Conservation (phyloP, 441 rosid species). For the Sinapis alba region DNA sequence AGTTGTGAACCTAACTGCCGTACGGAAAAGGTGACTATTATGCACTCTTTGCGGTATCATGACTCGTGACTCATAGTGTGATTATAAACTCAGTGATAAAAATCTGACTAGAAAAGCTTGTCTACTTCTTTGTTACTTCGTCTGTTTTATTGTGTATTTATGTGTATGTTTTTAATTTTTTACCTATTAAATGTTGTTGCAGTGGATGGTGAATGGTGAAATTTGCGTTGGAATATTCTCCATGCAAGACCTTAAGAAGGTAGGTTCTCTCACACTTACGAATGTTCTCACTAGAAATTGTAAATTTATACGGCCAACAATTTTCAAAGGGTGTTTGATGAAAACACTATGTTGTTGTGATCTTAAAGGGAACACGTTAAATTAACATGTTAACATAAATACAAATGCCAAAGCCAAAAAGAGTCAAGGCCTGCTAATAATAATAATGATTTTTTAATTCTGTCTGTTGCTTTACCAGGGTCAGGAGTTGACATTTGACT, state of each 20-base stretch:
- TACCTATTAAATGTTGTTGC: slow-evolving; percentile 42
- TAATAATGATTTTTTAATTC: slow-evolving; percentile 24
- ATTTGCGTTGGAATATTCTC: slow-evolving; percentile 98
- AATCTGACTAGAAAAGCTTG: slow-evolving; percentile 5
- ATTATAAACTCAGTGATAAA: slow-evolving; percentile 2
- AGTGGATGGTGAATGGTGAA: slow-evolving; percentile 99
- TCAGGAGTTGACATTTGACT: slow-evolving; percentile 96
- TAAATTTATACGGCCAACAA: neutral
- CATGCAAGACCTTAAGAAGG: slow-evolving; percentile 85
- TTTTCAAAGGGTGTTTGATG: neutral
- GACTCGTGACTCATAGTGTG: neutral
- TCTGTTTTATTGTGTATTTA: slow-evolving; percentile 20
- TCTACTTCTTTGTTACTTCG: slow-evolving; percentile 16
- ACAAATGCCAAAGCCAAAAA: neutral
- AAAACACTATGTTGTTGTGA: neutral
- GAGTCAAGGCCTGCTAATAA: slow-evolving; percentile 1
- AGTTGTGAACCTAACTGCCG: slow-evolving; percentile 61
- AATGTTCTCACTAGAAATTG: neutral
- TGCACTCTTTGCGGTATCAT: neutral
- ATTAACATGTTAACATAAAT: slow-evolving; percentile 5
- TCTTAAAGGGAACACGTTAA: neutral
- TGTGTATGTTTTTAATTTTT: slow-evolving; percentile 20
- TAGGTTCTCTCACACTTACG: slow-evolving; percentile 33
- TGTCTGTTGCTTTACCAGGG: slow-evolving; percentile 53
- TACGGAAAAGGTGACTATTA: slow-evolving; percentile 81